Evolutionary conservation across 2,329 filamentous ascomycete genomes (phyloP).

Genomic region (Cercospora citrullina): DNA sequence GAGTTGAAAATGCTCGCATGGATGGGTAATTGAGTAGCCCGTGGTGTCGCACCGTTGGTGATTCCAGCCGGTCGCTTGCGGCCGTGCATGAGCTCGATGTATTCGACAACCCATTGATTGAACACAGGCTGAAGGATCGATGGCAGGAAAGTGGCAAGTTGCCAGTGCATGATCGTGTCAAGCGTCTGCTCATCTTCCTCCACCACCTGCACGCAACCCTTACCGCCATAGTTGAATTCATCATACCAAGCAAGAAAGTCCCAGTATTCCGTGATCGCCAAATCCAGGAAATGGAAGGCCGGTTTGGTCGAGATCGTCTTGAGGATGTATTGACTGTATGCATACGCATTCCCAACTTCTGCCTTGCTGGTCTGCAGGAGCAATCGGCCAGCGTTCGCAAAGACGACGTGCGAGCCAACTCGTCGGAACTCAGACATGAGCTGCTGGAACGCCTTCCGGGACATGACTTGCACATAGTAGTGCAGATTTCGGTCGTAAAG

Average conservation of each 20-base stretch:
- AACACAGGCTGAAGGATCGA: constrained; percentile 77
- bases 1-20: constrained; percentile 55
- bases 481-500: constrained; percentile 93
- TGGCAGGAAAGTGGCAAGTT: constrained; percentile 87
- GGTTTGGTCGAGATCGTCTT: constrained; percentile 96
- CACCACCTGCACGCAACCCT: constrained; percentile 79
- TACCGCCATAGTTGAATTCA: constrained; percentile 97
- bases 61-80: constrained; percentile 66
- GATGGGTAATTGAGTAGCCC: constrained; percentile 62
- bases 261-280: constrained; percentile 99
- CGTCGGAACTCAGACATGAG: constrained; percentile 95
- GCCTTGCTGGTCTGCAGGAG: constrained; percentile 94
- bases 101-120: constrained; percentile 90
- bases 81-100: constrained; percentile 89
- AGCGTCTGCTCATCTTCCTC: constrained; percentile 75
- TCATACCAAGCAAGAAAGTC: constrained; percentile 99
- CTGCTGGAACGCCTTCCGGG: constrained; percentile 92
- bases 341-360: constrained; percentile 93
- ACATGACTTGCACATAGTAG: constrained; percentile 99
- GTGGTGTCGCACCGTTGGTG: constrained; percentile 50
- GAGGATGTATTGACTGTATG: constrained; percentile 95
- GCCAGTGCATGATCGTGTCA: constrained; percentile 97
- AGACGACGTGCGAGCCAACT: constrained; percentile 94
- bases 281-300: constrained; percentile 93
- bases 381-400: constrained; percentile 84